Evolutionary conservation across 192 early-diverging fungal genomes (phyloP).

Genomic region (Rhizoclosmatium sp.): DNA sequence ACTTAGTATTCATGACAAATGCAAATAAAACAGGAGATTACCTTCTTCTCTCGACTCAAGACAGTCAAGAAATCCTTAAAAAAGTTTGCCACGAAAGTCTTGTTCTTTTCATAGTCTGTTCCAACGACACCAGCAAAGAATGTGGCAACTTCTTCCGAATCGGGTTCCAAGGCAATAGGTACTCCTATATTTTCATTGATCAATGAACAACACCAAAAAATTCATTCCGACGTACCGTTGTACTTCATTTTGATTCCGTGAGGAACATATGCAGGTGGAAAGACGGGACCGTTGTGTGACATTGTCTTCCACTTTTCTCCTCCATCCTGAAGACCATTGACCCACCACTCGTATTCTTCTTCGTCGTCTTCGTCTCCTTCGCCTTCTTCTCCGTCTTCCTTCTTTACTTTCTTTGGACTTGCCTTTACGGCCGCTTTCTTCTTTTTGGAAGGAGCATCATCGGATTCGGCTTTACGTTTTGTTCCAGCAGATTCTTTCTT

Average conservation of each 20-base stretch:
- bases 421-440: too few relatives aligned
- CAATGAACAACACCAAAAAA: not conserved
- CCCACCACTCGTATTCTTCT: slow-evolving; percentile 13
- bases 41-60: slow-evolving; percentile 67
- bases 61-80: slow-evolving; percentile 86
- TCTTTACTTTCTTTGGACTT: not conserved
- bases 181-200: slow-evolving; percentile 41
- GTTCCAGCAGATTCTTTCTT: too few relatives aligned
- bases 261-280: slow-evolving; percentile 89
- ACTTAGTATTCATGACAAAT: not conserved
- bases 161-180: slow-evolving; percentile 62
- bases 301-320: slow-evolving; percentile 86
- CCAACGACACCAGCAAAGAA: slow-evolving; percentile 91
- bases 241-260: slow-evolving; percentile 91
- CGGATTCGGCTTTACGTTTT: too few relatives aligned
- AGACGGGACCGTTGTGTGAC: slow-evolving; percentile 86
- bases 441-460: too few relatives aligned
- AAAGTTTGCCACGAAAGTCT: slow-evolving; percentile 89
- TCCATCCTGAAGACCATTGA: slow-evolving; percentile 42
- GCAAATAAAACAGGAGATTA: slow-evolving; percentile 14
- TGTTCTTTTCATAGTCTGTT: slow-evolving; percentile 85
- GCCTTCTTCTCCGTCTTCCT: slow-evolving; percentile 58
- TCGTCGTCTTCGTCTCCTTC: slow-evolving; percentile 42
- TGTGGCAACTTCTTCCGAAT: slow-evolving; percentile 92
- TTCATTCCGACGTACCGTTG: slow-evolving; percentile 58